phyloP scores from a whole-genome alignment of 2,329 filamentous ascomycete species.

The Zasmidium angulare region DNA sequence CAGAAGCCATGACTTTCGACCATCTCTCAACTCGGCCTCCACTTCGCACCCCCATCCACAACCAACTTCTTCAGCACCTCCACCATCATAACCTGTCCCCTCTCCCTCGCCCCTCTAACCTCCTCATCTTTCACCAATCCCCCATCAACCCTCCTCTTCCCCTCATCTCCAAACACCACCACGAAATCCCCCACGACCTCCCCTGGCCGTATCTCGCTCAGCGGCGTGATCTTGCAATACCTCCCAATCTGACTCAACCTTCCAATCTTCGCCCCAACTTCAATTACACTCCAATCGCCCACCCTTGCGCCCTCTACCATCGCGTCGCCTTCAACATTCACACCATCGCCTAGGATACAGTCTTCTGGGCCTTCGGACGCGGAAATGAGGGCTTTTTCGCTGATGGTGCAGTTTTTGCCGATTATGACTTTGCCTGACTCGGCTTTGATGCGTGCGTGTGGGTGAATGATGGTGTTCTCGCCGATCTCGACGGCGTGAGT shows the following conservation, averaged over 20 bases:
- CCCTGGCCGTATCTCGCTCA: slow-evolving; percentile 36
- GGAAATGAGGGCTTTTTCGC: slow-evolving; percentile 58
- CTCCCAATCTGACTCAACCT: slow-evolving; percentile 16
- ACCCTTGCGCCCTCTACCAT: slow-evolving; percentile 37
- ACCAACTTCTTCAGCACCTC: slow-evolving; percentile 35
- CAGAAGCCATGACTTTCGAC: background rate
- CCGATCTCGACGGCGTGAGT: slow-evolving; percentile 76
- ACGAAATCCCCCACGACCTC: slow-evolving; percentile 47
- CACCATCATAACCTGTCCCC: slow-evolving; percentile 35
- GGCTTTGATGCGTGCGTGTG: slow-evolving; percentile 61
- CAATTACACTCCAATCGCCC: slow-evolving; percentile 32
- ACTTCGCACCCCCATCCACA: slow-evolving; percentile 37
- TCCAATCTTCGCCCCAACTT: slow-evolving; percentile 32
- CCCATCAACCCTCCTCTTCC: slow-evolving; percentile 39
- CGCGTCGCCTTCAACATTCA: slow-evolving; percentile 46
- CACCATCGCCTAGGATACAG: slow-evolving; percentile 42
- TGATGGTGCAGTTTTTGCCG: slow-evolving; percentile 65
- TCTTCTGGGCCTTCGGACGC: slow-evolving; percentile 31
- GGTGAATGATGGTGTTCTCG: slow-evolving; percentile 79
- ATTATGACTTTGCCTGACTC: slow-evolving; percentile 44
- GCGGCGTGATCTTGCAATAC: slow-evolving; percentile 47
- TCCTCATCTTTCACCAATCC: slow-evolving; percentile 35
- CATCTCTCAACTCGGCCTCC: slow-evolving; percentile 18
- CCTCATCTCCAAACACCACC: slow-evolving; percentile 43
- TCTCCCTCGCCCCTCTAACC: slow-evolving; percentile 31